Conservation (phyloP, 148 eudicot species). For the Spergularia marina region DNA sequence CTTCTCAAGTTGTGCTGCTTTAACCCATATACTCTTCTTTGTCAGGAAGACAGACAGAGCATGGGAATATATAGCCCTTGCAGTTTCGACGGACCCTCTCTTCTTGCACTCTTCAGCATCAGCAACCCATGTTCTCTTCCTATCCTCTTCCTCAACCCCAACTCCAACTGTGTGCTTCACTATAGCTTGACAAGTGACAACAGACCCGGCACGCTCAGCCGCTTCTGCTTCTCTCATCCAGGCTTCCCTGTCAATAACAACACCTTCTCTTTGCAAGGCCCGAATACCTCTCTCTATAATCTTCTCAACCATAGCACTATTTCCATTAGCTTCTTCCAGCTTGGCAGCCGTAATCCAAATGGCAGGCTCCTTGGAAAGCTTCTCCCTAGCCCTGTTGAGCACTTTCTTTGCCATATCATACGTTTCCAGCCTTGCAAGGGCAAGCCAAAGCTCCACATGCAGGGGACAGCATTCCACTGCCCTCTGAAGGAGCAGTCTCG, state of each 20-base stretch:
- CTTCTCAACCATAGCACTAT: conserved; percentile 74
- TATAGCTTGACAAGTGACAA: conserved; percentile 82
- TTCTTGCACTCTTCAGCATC: conserved; percentile 98
- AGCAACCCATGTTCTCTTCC: conserved; percentile 98
- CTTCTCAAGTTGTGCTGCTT: conserved; percentile 94
- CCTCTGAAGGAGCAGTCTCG: conserved; percentile 67
- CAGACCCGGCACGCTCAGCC: conserved; percentile 81
- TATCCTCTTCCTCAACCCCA: conserved; percentile 93
- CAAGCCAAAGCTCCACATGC: conserved; percentile 93
- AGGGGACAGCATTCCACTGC: conserved; percentile 95
- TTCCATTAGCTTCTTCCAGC: conserved; percentile 91
- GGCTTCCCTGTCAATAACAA: conserved; percentile 79
- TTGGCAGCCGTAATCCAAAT: conserved; percentile 96
- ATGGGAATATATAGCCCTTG: conserved; percentile 83
- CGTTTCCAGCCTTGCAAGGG: conserved; percentile 88
- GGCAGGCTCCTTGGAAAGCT: conserved; percentile 89
- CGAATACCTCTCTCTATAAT: conserved; percentile 86
- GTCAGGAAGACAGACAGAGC: conserved; percentile 81
- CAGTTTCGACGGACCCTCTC: conserved; percentile 92
- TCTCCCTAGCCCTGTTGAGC: conserved; percentile 75
- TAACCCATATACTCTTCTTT: conserved; percentile 92
- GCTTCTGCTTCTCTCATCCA: conserved; percentile 99
- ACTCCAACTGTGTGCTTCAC: conserved; percentile 69
- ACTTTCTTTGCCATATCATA: conserved; percentile 88
- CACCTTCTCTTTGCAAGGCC: conserved; percentile 75